These are phyloP conservation scores for Ogataea haglerorum DNA, from an alignment of 805 yeast genomes.

Conservation along the genomic window DNA sequence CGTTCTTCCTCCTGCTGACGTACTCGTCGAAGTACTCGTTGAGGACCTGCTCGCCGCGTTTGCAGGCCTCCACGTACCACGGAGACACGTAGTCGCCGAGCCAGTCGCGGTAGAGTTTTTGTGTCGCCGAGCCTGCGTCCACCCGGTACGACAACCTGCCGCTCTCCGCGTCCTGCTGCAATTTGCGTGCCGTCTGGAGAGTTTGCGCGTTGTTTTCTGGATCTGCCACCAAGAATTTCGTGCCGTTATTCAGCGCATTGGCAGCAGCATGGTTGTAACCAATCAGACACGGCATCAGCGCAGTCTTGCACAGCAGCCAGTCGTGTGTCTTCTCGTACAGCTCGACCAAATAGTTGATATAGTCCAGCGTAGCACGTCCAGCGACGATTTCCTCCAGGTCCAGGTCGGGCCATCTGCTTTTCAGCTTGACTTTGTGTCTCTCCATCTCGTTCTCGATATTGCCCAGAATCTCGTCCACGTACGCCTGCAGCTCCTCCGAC, in stretches of 20 bases:
- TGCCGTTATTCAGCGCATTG: constrained; percentile 1
- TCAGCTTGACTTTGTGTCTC: constrained; percentile 51
- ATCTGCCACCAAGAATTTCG: constrained; percentile 15
- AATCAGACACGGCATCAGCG: constrained; percentile 71
- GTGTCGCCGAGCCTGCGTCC: neutral
- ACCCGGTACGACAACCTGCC: neutral
- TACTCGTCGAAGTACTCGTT: constrained; percentile 9
- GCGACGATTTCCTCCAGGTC: constrained; percentile 46
- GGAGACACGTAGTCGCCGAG: constrained; percentile 56
- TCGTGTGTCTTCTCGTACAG: constrained; percentile 51
- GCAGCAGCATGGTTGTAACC: constrained; percentile 61
- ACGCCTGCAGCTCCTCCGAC: constrained; percentile 44
- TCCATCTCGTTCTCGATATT: constrained; percentile 54
- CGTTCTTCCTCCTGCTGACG: constrained; percentile 30
- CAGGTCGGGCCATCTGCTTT: constrained; percentile 38
- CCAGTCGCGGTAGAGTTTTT: constrained; percentile 47
- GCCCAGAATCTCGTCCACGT: constrained; percentile 48
- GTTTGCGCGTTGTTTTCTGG: constrained; percentile 20
- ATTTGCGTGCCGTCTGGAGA: constrained; percentile 1
- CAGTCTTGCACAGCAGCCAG: constrained; percentile 63
- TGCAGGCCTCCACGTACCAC: constrained; percentile 53
- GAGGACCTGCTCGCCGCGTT: constrained; percentile 46
- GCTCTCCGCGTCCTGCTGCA: neutral
- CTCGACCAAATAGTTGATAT: constrained; percentile 56
- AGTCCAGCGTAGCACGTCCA: constrained; percentile 55